Evolutionary conservation across 192 early-diverging fungal species (phyloP), one percentile per base, ranked within the genome.

Genomic region (Gryganskiella cystojenkinii): DNA sequence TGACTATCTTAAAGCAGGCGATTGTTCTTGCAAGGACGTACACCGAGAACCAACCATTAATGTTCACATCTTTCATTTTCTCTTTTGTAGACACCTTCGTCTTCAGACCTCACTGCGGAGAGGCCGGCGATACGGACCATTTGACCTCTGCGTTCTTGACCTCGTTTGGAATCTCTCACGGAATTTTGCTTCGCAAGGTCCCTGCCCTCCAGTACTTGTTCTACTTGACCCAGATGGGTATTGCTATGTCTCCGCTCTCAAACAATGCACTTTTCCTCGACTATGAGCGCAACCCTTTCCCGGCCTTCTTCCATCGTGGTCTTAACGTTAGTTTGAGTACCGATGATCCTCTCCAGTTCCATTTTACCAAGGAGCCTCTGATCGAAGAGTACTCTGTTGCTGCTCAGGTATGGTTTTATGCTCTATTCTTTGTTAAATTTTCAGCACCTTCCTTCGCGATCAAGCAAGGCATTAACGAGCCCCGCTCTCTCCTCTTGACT

Each of bases 311-410:
- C 88, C 94, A 99, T 74, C 92, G 96, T 44, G 97, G 97, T 1
- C 87, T 99, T 47, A 97, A 99, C 70, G 93, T 99, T 15, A 91
- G 91, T 15, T 84, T 99, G 35, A 95, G 93, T 25, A 97, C 96
- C 7, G 97, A 99, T 72, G 97, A 99, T 80, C 97, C 97, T 19
- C 70, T 99, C 37, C 97, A 99, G 81, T 97, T 99, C 85, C 97
- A 99, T 69, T 97, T 95, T 57, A 99, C 97, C n/a, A 96, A 95
- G 78, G 97, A 99, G 79, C 97, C 97, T 1, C 75, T 99, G 72
- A 99, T 97, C 80, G 97, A 99, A 78, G 97, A 99, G 80, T 99
- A 95, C 80, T 94, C 93, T 67, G 94, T 97, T 0, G 96, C 94
- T 8, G 93, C 95, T n/a, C 95, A 97, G 89, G 89, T 92, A 56